Base-by-base conservation (phyloP, 2,329 filamentous ascomycete genomes). In the Ramichloridium luteum region DNA sequence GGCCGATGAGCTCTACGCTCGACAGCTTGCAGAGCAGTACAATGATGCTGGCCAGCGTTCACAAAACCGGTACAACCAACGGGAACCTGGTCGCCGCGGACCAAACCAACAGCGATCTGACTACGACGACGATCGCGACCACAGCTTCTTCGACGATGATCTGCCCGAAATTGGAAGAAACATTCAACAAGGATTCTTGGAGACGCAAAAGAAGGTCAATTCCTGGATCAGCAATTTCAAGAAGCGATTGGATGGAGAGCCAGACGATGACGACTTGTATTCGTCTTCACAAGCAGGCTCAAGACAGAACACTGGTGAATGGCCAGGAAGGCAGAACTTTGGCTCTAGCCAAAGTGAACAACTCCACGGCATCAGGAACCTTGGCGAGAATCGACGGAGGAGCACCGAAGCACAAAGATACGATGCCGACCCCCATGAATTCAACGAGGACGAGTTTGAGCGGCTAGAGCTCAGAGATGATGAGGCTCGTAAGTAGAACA, bases 71-170 rank as follows among this genome's bases (percentile, higher is more conserved):
- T 54, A 54, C 44, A 54, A 47, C 47, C 38, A 50, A 40, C 55
- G 49, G 45, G 54, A 44, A 48, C 57, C 47, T 42, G 54, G 25
- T 43, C 51, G 36, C 9, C 45, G 50, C 15, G 44, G 45, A 15
- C 50, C 50, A 5, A 54, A 54, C 27, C 45, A 66, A 50, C 61
- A 64, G 46, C 58, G 64, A 36, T 68, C 73, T 40, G 65, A 59
- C 25, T 49, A 58, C 12, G 59, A 65, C 25, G 44, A 74, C 22
- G 77, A 83, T 30, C 73, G 72, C 28, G 84, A 93, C 48, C 80
- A 80, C 50, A 94, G 74, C 62, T 98, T 98, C 58, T 74, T 96
- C 46, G 90, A 98, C 48, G 90, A 98, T 49, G 90, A 98, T 46
- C 71, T 98, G 10, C 88, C 90, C 1, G 76, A 88, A 30, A 94